Evolutionary conservation across 148 eudicot species (phyloP).

Genomic region (Chenopodium berlandieri): DNA sequence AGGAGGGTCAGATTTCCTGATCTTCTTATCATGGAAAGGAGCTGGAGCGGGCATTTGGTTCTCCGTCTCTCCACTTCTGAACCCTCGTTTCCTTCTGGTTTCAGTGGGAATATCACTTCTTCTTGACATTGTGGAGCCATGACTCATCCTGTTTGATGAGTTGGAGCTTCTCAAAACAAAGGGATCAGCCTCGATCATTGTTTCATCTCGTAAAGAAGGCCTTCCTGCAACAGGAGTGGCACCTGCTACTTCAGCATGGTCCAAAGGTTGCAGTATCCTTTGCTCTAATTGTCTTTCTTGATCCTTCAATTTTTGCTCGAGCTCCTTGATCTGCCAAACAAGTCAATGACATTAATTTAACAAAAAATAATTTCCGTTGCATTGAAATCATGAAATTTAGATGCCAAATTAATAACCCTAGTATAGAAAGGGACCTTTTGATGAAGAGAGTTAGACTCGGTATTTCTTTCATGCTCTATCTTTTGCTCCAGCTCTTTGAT

Average conservation of each 20-base stretch:
- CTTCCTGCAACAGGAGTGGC: constrained; percentile 49
- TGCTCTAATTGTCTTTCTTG: constrained; percentile 44
- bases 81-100: constrained; percentile 59
- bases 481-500: constrained; percentile 64
- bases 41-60: constrained; percentile 38
- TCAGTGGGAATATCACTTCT: constrained; percentile 37
- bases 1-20: constrained; percentile 73
- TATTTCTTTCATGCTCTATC: constrained; percentile 46
- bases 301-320: constrained; percentile 64
- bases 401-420: neutral
- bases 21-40: constrained; percentile 44
- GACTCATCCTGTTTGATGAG: constrained; percentile 52
- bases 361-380: neutral
- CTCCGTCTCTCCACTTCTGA: constrained; percentile 66
- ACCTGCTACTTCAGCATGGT: constrained; percentile 30
- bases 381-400: neutral
- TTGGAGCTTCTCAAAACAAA: constrained; percentile 61
- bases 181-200: constrained; percentile 43
- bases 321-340: constrained; percentile 61
- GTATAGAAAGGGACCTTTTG: constrained; percentile 46
- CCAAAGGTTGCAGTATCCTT: constrained; percentile 24
- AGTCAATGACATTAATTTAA: neutral
- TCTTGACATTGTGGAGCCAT: constrained; percentile 44
- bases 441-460: constrained; percentile 47
- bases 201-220: constrained; percentile 37